Evolutionary conservation across 768 basidiomycete species (phyloP), one percentile per base, ranked within the genome.

Genomic region (Phaeolepiota aurea): DNA sequence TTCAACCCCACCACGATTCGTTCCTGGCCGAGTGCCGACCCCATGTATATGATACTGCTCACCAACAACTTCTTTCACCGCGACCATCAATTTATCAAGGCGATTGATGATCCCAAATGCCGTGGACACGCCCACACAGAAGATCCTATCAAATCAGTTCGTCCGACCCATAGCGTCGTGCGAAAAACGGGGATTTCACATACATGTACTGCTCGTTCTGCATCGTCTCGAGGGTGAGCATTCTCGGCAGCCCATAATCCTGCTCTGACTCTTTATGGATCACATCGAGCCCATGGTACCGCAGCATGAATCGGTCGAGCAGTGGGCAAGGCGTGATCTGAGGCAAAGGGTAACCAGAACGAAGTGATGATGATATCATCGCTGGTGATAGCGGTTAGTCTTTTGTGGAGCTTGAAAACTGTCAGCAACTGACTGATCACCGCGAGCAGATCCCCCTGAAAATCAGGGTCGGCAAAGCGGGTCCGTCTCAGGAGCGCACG

Each of bases 21-120:
- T 5, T 10, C 20, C 13, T 9, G 18, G 10, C 5, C 15, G 5
- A 18, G 42, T 48, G 54, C 73, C 79, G 12, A 85, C 58, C 0
- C 84, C 84, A 43, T 80, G 74, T n/a, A 90, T 84, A 53, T 89
- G 83, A 54, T 83, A 88, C 48, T 86, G 82, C 55, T 91, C 88
- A 1, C 88, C 88, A 1, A 91, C 85, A 33, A 91, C 65, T 57
- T 90, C 86, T 55, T 92, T 92, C 12, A 78, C 76, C 2, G 86
- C 85, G 2, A 88, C 53, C 78, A 91, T 86, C 43, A 91, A 59
- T 38, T 75, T 65, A 53, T 92, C 89, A 10, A 92, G 61, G 7
- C 85, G 72, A 4, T 72, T 72, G n/a, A 91, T 63, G 30, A 91
- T 73, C 0, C 72, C 69, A 47, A 74, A 84, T 0, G 81, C 67